Conservation (phyloP, 2,329 filamentous ascomycete species). For the Colletotrichum echinochloae region DNA sequence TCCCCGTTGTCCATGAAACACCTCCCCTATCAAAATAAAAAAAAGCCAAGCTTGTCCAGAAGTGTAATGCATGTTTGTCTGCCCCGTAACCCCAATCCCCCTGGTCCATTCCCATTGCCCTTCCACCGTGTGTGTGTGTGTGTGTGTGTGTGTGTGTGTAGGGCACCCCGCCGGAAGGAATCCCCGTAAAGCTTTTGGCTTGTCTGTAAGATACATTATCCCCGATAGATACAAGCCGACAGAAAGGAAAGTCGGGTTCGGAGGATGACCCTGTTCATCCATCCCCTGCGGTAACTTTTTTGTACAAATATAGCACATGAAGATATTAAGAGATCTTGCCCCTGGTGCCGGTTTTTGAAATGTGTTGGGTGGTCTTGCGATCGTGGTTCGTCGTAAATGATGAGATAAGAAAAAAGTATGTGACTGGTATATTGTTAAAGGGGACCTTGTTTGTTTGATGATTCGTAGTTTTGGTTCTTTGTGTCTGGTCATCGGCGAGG, state of each 20-base stretch:
- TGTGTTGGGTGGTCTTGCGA: conserved; percentile 28
- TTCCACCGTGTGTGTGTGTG: background rate
- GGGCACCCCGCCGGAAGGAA: background rate
- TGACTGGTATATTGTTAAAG: conserved; percentile 24
- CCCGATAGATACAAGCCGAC: conserved; percentile 13
- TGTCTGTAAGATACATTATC: conserved; percentile 12
- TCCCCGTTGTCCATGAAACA: conserved; percentile 11
- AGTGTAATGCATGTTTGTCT: conserved; percentile 20
- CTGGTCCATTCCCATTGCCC: background rate
- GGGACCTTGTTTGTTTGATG: conserved; percentile 2
- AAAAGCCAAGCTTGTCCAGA: background rate
- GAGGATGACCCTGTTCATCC: conserved; percentile 6
- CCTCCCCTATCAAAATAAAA: background rate
- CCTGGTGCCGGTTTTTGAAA: conserved; percentile 16
- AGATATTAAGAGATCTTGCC: conserved; percentile 9
- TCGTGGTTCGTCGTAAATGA: conserved; percentile 38
- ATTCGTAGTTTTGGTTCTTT: background rate
- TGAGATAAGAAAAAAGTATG: background rate
- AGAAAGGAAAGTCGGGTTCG: conserved; percentile 2
- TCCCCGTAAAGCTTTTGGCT: background rate
- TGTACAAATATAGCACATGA: conserved; percentile 7
- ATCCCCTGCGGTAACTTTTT: background rate
- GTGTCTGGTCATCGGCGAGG: background rate
- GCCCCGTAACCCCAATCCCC: background rate
- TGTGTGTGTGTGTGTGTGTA: background rate